Evolutionary conservation across 2,329 filamentous ascomycete species (phyloP).

Genomic region (Berkeleyomyces rouxiae): DNA sequence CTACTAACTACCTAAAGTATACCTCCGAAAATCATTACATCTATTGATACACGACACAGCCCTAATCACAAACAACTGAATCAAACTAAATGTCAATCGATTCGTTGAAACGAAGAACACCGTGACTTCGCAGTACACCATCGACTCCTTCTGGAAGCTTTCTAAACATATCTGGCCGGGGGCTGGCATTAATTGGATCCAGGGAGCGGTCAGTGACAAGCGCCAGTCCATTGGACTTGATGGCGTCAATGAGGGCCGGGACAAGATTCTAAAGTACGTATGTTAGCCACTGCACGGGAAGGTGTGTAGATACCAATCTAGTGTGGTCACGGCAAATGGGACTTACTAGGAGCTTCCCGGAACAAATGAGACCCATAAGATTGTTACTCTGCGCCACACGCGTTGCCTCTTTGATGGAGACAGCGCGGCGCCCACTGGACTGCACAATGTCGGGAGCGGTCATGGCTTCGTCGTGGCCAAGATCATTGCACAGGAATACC

Average conservation of each 20-base stretch:
- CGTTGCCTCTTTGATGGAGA: conserved; percentile 88
- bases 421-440: conserved; percentile 53
- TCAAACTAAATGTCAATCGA: conserved; percentile 53
- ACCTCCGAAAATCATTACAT: background rate
- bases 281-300: background rate
- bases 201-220: conserved; percentile 71
- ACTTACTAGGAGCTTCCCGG: conserved; percentile 67
- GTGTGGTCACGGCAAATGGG: background rate
- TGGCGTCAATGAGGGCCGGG: conserved; percentile 76
- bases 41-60: background rate
- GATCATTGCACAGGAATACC: conserved; percentile 85
- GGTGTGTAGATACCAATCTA: background rate
- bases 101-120: conserved; percentile 83
- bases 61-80: background rate
- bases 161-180: conserved; percentile 34
- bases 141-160: conserved; percentile 68
- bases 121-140: conserved; percentile 69
- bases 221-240: conserved; percentile 86
- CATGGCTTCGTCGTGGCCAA: conserved; percentile 38
- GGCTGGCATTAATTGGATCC: conserved; percentile 27
- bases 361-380: conserved; percentile 93
- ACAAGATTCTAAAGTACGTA: conserved; percentile 58
- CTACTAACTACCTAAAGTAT: background rate
- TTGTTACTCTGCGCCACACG: conserved; percentile 90
- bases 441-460: conserved; percentile 23